A percentile compares a stretch with the other conserved stretches of the same genome.
These are phyloP conservation scores for Rostrohypoxylon terebratum DNA, from an alignment of 495 filamentous ascomycete genomes.

Conservation along the genomic window DNA sequence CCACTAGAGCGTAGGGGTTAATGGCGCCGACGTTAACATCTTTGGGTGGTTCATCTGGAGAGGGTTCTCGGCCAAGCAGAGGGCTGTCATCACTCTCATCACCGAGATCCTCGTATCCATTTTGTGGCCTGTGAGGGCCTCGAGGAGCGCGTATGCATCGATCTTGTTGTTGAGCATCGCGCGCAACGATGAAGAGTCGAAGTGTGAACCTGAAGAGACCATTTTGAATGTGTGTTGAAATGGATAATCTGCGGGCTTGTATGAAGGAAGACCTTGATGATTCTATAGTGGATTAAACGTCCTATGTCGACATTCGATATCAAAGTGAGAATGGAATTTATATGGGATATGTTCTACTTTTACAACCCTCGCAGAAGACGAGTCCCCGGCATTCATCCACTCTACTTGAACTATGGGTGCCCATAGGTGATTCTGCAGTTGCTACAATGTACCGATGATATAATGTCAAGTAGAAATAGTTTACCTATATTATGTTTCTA, in stretches of 20 bases:
- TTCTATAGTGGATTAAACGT: no score
- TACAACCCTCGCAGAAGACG: no score
- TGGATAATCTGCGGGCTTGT: constrained; percentile 11
- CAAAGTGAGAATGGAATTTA: no score
- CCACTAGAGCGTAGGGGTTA: constrained; percentile 56
- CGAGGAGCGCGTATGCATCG: constrained; percentile 53
- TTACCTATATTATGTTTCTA: constrained; percentile 39
- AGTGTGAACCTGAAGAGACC: constrained; percentile 40
- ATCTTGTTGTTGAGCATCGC: constrained; percentile 39
- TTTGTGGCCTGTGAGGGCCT: constrained; percentile 51
- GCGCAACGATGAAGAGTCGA: constrained; percentile 28
- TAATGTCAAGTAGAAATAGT: constrained; percentile 21
- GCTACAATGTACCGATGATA: not conserved
- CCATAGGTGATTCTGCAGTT: not conserved
- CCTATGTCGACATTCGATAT: no score
- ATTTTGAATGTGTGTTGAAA: constrained; percentile 33
- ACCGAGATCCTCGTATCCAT: constrained; percentile 47
- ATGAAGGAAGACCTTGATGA: not conserved
- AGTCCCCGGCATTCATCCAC: no score
- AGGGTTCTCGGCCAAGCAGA: constrained; percentile 37
- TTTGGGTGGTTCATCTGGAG: constrained; percentile 53
- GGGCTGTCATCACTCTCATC: constrained; percentile 25
- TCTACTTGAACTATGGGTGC: no score
- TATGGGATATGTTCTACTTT: no score
- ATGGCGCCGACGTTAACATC: constrained; percentile 52